Percentiles rank a stretch among this genome's conserved stretches.
Evolutionary conservation across 2,329 filamentous ascomycete genomes (phyloP).

Genomic region (Exophiala aquamarina): DNA sequence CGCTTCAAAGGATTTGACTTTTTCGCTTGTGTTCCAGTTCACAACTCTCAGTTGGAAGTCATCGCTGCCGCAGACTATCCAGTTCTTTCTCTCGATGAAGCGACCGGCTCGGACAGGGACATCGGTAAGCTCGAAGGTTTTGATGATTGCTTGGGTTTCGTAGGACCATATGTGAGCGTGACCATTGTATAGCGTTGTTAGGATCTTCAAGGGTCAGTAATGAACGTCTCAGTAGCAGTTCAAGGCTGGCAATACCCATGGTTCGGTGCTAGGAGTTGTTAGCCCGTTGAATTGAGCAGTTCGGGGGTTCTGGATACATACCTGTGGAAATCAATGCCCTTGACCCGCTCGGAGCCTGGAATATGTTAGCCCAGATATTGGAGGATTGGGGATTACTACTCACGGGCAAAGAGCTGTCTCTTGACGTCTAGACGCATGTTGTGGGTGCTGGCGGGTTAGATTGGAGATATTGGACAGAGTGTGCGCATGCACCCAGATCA

Average conservation of each 20-base stretch:
- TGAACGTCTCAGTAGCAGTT: constrained; percentile 21
- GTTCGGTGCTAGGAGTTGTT: constrained; percentile 61
- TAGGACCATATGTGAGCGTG: constrained; percentile 99
- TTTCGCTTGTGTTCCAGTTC: constrained; percentile 99
- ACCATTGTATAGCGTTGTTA: constrained; percentile 95
- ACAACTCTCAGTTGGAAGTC: constrained; percentile 88
- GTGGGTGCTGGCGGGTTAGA: constrained; percentile 3
- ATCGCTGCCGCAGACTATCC: constrained; percentile 94
- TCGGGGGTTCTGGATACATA: not conserved
- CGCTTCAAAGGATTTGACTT: constrained; percentile 46
- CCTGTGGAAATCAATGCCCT: constrained; percentile 95
- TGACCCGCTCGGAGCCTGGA: constrained; percentile 91
- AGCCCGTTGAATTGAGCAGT: constrained; percentile 1
- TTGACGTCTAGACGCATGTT: constrained; percentile 30
- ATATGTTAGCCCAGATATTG: constrained; percentile 65
- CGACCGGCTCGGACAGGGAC: constrained; percentile 95
- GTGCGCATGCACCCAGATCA: not conserved
- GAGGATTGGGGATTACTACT: not conserved
- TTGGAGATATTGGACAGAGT: constrained; percentile 1
- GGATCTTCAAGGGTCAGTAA: constrained; percentile 49
- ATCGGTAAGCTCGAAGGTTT: constrained; percentile 98
- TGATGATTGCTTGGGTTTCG: constrained; percentile 93
- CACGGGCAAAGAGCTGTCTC: constrained; percentile 26
- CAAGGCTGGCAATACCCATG: constrained; percentile 66
- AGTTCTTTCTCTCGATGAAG: constrained; percentile 97